phyloP scores from a whole-genome alignment of 305 asterid genomes.

The Fraxinus nigra region DNA sequence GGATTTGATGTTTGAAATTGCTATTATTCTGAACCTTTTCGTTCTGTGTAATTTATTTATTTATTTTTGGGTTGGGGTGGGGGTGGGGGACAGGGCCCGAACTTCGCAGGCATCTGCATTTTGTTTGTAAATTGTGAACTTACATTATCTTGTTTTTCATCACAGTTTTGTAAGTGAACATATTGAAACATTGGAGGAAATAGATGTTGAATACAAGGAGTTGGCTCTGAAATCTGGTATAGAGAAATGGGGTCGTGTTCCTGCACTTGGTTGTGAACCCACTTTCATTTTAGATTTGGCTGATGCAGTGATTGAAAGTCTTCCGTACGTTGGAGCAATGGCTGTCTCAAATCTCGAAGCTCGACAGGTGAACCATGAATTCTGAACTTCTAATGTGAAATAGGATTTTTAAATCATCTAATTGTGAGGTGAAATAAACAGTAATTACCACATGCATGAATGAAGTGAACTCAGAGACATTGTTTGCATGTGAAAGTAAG shows the following conservation, averaged over 20 bases:
- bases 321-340: constrained; percentile 99
- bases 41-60: not conserved
- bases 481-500: not conserved
- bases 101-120: constrained; percentile 5
- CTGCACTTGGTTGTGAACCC: constrained; percentile 93
- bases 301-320: constrained; percentile 97
- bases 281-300: constrained; percentile 92
- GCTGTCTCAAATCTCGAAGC: constrained; percentile 98
- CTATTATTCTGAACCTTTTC: not conserved
- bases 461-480: not conserved
- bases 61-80: not conserved
- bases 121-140: constrained; percentile 5
- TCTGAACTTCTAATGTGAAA: not conserved
- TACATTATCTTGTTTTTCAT: constrained; percentile 16
- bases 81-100: not conserved
- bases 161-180: constrained; percentile 95
- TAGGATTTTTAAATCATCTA: not conserved
- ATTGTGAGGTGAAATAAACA: not conserved
- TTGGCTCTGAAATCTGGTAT: constrained; percentile 90
- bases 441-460: not conserved
- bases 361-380: constrained; percentile 61
- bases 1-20: not conserved
- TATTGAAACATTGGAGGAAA: constrained; percentile 96
- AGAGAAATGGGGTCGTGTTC: constrained; percentile 93
- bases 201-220: constrained; percentile 97